Conservation (phyloP, 257 asterid species). For the Capsicum pubescens region DNA sequence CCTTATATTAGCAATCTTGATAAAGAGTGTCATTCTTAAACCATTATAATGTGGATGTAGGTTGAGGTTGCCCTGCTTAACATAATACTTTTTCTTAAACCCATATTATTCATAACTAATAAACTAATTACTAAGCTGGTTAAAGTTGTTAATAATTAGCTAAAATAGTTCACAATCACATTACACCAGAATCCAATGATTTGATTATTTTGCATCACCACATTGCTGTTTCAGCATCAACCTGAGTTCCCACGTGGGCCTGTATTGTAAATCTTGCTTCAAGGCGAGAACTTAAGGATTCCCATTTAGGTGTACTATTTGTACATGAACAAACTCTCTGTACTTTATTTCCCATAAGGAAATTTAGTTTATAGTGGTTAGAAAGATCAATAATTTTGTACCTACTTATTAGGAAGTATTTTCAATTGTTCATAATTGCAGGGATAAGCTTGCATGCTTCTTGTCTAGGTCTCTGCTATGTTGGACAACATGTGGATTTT, state of each 20-base stretch:
- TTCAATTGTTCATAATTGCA: no score
- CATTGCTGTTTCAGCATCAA: slow-evolving; percentile 73
- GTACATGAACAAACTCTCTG: slow-evolving; percentile 84
- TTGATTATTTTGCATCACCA: slow-evolving; percentile 82
- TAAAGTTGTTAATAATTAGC: not conserved
- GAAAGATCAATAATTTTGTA: no score
- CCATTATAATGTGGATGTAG: no score
- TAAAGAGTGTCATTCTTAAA: no score
- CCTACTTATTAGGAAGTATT: no score
- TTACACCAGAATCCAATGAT: slow-evolving; percentile 45
- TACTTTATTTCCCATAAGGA: slow-evolving; percentile 63
- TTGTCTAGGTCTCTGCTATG: not conserved
- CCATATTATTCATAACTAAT: not conserved
- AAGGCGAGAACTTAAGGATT: slow-evolving; percentile 86
- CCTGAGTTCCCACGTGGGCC: slow-evolving; percentile 93
- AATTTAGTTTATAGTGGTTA: no score
- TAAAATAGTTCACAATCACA: slow-evolving; percentile 27
- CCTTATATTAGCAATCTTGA: no score
- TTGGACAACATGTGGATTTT: not conserved
- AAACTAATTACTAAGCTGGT: not conserved
- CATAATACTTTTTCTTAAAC: no score
- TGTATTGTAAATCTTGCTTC: slow-evolving; percentile 74
- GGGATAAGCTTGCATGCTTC: not conserved
- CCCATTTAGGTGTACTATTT: slow-evolving; percentile 82
- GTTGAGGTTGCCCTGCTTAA: no score